These are phyloP conservation scores for Malbranchea zuffiana DNA, from an alignment of 2,329 filamentous ascomycete species.

Conservation along the genomic window DNA sequence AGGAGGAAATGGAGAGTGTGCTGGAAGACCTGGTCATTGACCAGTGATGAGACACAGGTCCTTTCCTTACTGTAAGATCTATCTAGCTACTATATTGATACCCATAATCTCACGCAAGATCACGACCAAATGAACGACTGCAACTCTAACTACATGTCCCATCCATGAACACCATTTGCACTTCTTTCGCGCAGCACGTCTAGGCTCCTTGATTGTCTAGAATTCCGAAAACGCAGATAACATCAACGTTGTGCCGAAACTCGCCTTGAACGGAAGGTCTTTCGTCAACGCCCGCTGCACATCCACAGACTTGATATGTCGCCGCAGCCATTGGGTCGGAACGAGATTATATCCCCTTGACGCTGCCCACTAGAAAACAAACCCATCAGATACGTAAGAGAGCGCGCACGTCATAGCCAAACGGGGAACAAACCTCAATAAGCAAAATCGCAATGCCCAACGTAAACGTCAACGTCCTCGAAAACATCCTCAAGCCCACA, in stretches of 20 bases:
- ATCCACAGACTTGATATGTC: conserved; percentile 32
- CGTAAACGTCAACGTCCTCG: conserved; percentile 33
- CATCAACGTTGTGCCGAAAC: conserved; percentile 36
- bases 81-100: not conserved
- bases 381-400: not conserved
- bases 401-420: not conserved
- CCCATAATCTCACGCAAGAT: not conserved
- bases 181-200: no score
- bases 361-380: conserved; percentile 30
- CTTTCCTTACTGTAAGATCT: not conserved
- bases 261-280: conserved; percentile 37
- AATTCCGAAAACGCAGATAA: conserved; percentile 38
- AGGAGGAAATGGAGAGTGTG: conserved; percentile 79
- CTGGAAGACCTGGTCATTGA: conserved; percentile 58
- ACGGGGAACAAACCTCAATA: conserved; percentile 30
- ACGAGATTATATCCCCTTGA: conserved; percentile 38
- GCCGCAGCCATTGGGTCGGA: conserved; percentile 32
- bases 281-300: conserved; percentile 29
- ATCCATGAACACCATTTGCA: not conserved
- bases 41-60: conserved; percentile 14
- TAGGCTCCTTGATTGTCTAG: no score
- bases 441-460: conserved; percentile 35
- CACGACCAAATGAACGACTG: not conserved
- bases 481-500: conserved; percentile 36
- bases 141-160: not conserved